Base-by-base conservation (phyloP, 345 rosid species). In the Draba incana region DNA sequence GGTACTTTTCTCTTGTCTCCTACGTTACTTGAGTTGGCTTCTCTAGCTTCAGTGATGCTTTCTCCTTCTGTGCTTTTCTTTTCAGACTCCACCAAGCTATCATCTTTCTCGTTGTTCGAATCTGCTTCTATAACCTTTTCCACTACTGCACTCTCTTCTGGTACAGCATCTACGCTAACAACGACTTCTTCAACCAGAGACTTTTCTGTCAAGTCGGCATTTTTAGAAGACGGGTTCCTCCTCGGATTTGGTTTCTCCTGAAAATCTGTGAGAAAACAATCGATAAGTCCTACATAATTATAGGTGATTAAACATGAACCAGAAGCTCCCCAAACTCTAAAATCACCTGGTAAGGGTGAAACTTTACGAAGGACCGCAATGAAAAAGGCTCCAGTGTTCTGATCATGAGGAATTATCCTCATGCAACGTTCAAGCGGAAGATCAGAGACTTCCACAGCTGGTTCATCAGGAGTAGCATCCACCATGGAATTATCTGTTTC, bases 341-440 rank as follows among this genome's bases (percentile, higher is more conserved):
- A 62, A 48, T 66, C 74, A 89, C 98, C 97, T 75, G 96, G 92
- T 63, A 92, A 69, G 55, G 83, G 72, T 37, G 86, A 90, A 68
- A 82, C 64, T 78, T 94, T 95, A 58, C 75, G 84, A 62, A 92
- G 81, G 62, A 95, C 92, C n/a, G 97, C 97, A 63, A 95, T 84
- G 81, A 95, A 95, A 72, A 95, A 95, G 68, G 97, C 97, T 77
- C 97, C 99, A 2, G 88, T 81, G 76, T 92, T 95, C 81, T 95
- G 99, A 88, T 95, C 97, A 74, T 92, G 98, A 77, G 99, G 98
- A 44, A 88, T 47, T 64, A 94, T 85, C 82, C 98, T 92, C 86
- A 92, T 86, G 89, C 99, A 95, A 24, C 85, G 82, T 67, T 89
- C 96, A 59, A 94, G 83, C 13, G 93, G 96, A 52, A 94, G 90